Evolutionary conservation across 208 protist species (phyloP).

Genomic region (Phytomonas francai): DNA sequence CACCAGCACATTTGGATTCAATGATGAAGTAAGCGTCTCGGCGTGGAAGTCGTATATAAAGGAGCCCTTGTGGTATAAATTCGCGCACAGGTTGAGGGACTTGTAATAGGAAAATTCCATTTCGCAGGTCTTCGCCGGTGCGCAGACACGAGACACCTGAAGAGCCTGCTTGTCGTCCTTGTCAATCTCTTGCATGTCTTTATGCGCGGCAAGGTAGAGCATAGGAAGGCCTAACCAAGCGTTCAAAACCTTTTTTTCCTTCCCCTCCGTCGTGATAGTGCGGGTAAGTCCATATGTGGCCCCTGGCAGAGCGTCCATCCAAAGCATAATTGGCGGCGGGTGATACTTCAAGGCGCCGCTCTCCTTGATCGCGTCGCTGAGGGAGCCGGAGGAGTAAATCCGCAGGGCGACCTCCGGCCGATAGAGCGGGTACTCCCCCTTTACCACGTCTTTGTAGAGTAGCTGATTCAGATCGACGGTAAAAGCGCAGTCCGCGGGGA

Average conservation of each 20-base stretch:
- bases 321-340: constrained; percentile 39
- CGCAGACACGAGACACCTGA: constrained; percentile 11
- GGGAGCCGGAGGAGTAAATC: constrained; percentile 46
- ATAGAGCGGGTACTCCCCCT: constrained; percentile 1
- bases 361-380: constrained; percentile 10
- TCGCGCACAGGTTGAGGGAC: constrained; percentile 44
- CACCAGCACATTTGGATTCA: constrained; percentile 12
- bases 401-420: constrained; percentile 12
- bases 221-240: constrained; percentile 13
- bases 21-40: constrained; percentile 30
- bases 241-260: constrained; percentile 1
- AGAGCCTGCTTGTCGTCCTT: background rate
- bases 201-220: constrained; percentile 21
- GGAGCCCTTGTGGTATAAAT: constrained; percentile 18
- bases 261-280: background rate
- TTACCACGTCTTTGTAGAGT: background rate
- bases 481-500: constrained; percentile 11
- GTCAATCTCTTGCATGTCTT: background rate
- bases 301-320: constrained; percentile 33
- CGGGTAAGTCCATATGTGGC: constrained; percentile 34
- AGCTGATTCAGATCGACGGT: constrained; percentile 28
- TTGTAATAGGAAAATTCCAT: constrained; percentile 22
- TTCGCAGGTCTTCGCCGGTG: constrained; percentile 15
- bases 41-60: constrained; percentile 34
- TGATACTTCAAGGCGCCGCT: background rate